Evolutionary conservation across 345 rosid species (phyloP), one percentile per base, ranked within the genome.

Genomic region (Noccaea bulbosa): DNA sequence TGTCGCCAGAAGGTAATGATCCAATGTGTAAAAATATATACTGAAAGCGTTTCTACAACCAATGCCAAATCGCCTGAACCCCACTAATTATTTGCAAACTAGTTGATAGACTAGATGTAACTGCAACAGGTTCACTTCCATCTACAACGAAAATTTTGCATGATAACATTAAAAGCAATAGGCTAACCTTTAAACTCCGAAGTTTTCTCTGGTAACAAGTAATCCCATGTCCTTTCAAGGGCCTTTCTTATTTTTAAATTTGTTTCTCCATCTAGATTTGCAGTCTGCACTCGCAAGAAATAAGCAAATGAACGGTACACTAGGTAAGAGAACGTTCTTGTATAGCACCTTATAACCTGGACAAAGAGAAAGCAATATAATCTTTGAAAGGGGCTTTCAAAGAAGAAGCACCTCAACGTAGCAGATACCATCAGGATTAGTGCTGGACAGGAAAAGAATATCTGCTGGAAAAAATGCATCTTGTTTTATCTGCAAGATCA

Each of bases 261-360:
- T 68, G 99, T 95, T 86, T 95, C 99, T 22, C 99, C 99, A 56
- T 95, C 99, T 76, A 95, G 87, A 76, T 95, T 95, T 78, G 99
- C 91, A 66, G 99, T 92, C 99, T 95, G 78, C 76, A 70, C 34
- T 15, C 81, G 76, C 67, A 79, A 69, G 41, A 45, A 16, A 73
- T 65, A 72, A 32, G 40, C 7, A 59, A 40, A 69, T 34, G 41
- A 53, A 59, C 8, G 51, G 11, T 16, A 60, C 54, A 34, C 30
- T 73, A 50, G 14, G 37, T 50, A 70, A 37, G 69, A 52, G 12
- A 70, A 11, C 5, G 24, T 41, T 52, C 41, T 17, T 37, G 32
- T 6, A 53, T 49, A 66, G 54, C 54, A 75, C 34, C 32, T 32
- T 15, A 41, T 30, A 30, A 43, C 67, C 47, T 37, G 22, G 22